phyloP scores from a whole-genome alignment of 345 rosid species.

The Durio zibethinus region DNA sequence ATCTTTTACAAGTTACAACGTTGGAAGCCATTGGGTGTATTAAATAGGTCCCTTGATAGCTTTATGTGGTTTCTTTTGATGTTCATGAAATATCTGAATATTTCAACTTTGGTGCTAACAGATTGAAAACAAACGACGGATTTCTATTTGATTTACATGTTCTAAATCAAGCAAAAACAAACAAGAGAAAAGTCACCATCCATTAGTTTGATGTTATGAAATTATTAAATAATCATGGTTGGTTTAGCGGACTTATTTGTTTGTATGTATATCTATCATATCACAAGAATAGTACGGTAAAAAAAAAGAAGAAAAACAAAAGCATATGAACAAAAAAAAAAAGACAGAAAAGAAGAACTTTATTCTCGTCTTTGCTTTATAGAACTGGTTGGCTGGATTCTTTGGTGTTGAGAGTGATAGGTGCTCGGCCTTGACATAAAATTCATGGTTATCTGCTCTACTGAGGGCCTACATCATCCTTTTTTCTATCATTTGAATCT shows the following conservation, averaged over 20 bases:
- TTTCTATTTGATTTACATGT: not conserved
- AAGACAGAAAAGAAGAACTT: not conserved
- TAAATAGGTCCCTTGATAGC: not conserved
- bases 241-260: not conserved
- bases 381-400: constrained; percentile 28
- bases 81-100: constrained; percentile 11
- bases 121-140: constrained; percentile 8
- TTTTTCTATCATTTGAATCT: not conserved
- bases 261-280: not conserved
- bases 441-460: constrained; percentile 31
- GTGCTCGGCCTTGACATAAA: constrained; percentile 21
- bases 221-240: constrained; percentile 1
- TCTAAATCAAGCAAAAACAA: not conserved
- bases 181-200: not conserved
- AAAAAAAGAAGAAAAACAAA: no score
- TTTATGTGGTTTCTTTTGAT: not conserved
- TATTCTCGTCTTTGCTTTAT: constrained; percentile 18
- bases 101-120: not conserved
- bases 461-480: constrained; percentile 19
- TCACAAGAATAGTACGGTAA: not conserved
- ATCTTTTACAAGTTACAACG: not conserved
- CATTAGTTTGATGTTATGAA: not conserved
- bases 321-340: constrained; percentile 1
- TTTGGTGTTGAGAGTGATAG: constrained; percentile 29
- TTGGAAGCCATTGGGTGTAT: not conserved